Percentiles rank a stretch among this genome's conserved stretches.
Evolutionary conservation across 2,329 filamentous ascomycete genomes (phyloP).

Genomic region (Fusarium nematophilum): DNA sequence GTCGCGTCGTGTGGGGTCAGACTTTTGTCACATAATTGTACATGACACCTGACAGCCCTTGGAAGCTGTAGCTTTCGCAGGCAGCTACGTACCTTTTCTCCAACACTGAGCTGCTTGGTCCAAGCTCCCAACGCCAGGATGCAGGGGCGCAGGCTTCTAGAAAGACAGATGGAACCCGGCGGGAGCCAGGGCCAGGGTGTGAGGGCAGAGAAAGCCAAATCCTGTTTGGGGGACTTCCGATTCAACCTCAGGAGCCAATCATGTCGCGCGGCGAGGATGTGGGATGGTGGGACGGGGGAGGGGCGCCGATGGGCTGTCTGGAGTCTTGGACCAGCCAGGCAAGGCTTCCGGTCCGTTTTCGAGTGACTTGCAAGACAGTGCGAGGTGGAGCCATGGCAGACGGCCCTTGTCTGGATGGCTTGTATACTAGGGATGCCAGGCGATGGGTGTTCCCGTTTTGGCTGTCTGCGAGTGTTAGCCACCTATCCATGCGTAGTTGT

Average conservation of each 20-base stretch:
- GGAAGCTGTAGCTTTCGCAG: slow-evolving; percentile 18
- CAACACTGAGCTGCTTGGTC: slow-evolving; percentile 34
- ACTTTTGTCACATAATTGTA: too few species aligned
- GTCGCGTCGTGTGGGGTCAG: too few species aligned
- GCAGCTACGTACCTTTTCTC: slow-evolving; percentile 29
- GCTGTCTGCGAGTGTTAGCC: slow-evolving; percentile 5
- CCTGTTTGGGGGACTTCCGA: slow-evolving; percentile 36
- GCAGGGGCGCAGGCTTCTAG: slow-evolving; percentile 47
- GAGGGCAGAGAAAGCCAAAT: slow-evolving; percentile 29
- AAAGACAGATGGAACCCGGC: slow-evolving; percentile 42
- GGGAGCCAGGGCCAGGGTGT: slow-evolving; percentile 34
- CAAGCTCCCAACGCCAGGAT: slow-evolving; percentile 42
- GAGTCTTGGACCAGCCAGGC: slow-evolving; percentile 35
- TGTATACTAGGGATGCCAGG: not conserved
- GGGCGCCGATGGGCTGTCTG: slow-evolving; percentile 38
- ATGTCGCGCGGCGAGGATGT: slow-evolving; percentile 30
- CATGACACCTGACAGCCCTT: not conserved
- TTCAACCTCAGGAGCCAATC: slow-evolving; percentile 33
- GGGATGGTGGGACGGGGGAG: slow-evolving; percentile 41
- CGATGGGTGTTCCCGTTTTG: slow-evolving; percentile 12
- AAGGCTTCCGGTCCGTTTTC: slow-evolving; percentile 50
- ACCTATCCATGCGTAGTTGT: slow-evolving; percentile 17
- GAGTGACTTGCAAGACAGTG: slow-evolving; percentile 48
- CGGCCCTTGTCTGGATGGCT: slow-evolving; percentile 31
- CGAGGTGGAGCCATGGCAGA: slow-evolving; percentile 28